Evolutionary conservation across 1,139 yeast species (phyloP).

Genomic region (Geotrichum bryndzae): DNA sequence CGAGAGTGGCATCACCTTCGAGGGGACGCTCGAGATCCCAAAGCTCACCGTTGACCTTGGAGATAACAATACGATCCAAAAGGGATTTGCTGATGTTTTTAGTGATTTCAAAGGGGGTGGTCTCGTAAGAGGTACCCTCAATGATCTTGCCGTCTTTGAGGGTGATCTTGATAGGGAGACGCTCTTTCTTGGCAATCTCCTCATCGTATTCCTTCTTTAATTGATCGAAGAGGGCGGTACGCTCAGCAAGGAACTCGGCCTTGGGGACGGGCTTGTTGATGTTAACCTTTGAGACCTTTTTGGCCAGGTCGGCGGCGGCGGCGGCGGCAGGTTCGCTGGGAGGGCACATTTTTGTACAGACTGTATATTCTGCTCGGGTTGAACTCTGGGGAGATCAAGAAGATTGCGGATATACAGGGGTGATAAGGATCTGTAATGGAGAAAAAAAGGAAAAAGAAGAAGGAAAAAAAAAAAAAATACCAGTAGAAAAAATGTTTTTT

Average conservation of each 20-base stretch:
- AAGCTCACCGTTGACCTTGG: slow-evolving; percentile 81
- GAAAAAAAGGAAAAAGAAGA: background rate
- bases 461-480: background rate
- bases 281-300: slow-evolving; percentile 17
- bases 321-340: slow-evolving; percentile 14
- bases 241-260: slow-evolving; percentile 74
- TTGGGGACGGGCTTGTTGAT: slow-evolving; percentile 44
- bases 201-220: slow-evolving; percentile 75
- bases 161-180: slow-evolving; percentile 66
- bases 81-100: slow-evolving; percentile 80
- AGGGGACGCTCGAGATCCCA: slow-evolving; percentile 97
- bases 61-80: slow-evolving; percentile 78
- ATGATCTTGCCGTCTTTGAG: slow-evolving; percentile 79
- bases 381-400: background rate
- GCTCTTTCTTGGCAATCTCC: slow-evolving; percentile 54
- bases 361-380: background rate
- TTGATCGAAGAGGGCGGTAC: slow-evolving; percentile 73
- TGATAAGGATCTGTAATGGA: background rate
- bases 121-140: slow-evolving; percentile 81
- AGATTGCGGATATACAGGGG: background rate
- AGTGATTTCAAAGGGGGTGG: slow-evolving; percentile 85
- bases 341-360: slow-evolving; percentile 11
- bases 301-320: slow-evolving; percentile 15
- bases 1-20: slow-evolving; percentile 64
- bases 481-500: background rate